These are phyloP conservation scores for Funneliformis mosseae DNA, from an alignment of 192 early-diverging fungal genomes.

Conservation along the genomic window DNA sequence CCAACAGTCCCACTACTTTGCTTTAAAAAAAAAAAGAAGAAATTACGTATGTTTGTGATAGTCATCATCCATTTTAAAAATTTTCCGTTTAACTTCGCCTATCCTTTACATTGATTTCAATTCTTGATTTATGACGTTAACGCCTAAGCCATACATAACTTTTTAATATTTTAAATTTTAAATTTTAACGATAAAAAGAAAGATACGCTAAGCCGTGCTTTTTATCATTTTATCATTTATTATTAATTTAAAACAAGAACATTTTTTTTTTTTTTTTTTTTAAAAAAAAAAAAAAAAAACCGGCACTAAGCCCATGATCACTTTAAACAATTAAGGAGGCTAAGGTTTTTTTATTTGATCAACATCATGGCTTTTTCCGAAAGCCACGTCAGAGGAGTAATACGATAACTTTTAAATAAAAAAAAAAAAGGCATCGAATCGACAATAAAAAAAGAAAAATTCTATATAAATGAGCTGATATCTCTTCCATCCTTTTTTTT, in stretches of 20 bases:
- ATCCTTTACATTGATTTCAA: neutral
- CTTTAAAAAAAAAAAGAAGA: too few relatives aligned
- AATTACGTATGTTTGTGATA: too few relatives aligned
- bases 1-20: too few relatives aligned
- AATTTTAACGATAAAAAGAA: too few relatives aligned
- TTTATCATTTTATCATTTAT: neutral
- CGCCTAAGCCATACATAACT: neutral
- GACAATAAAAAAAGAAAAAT: neutral
- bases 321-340: neutral
- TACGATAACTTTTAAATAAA: neutral
- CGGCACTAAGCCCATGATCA: neutral
- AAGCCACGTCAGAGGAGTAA: neutral
- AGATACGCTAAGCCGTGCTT: too few relatives aligned
- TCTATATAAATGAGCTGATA: neutral
- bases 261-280: neutral
- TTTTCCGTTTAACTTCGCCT: neutral
- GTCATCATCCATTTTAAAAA: neutral
- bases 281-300: neutral
- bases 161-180: too few relatives aligned
- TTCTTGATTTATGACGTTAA: neutral
- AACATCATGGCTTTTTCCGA: neutral
- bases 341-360: neutral
- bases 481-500: neutral
- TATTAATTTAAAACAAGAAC: neutral
- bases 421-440: too few relatives aligned